phyloP scores from a whole-genome alignment of 2,329 filamentous ascomycete species.

The Xylaria digitata region DNA sequence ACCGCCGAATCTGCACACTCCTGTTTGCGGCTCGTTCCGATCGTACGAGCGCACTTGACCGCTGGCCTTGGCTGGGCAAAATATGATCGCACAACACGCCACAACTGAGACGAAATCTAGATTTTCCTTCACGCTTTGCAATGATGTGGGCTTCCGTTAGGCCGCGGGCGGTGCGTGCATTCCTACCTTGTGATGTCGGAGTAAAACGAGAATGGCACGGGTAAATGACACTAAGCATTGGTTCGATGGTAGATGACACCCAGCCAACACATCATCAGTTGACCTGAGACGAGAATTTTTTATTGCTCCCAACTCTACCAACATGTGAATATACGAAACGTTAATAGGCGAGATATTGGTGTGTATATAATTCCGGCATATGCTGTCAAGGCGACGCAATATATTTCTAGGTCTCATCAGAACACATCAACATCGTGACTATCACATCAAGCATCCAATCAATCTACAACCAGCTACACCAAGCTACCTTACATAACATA shows the following conservation, averaged over 20 bases:
- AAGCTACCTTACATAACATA: slow-evolving; percentile 20
- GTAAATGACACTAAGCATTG: slow-evolving; percentile 13
- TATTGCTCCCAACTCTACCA: background rate
- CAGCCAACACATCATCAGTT: slow-evolving; percentile 31
- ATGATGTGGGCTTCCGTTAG: slow-evolving; percentile 19
- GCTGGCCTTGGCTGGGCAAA: slow-evolving; percentile 28
- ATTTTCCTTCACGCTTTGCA: slow-evolving; percentile 15
- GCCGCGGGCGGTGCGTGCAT: slow-evolving; percentile 3
- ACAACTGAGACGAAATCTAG: slow-evolving; percentile 17
- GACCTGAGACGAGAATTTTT: slow-evolving; percentile 14
- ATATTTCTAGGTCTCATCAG: slow-evolving; percentile 27
- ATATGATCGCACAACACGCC: slow-evolving; percentile 34
- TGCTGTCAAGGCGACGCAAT: slow-evolving; percentile 18
- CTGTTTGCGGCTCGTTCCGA: slow-evolving; percentile 32
- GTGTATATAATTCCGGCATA: slow-evolving; percentile 31
- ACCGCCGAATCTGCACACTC: background rate
- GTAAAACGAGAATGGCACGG: slow-evolving; percentile 33
- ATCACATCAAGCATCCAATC: slow-evolving; percentile 14
- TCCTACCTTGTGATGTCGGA: slow-evolving; percentile 1
- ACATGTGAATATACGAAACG: slow-evolving; percentile 9
- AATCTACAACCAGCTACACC: slow-evolving; percentile 17
- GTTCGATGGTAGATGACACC: slow-evolving; percentile 13
- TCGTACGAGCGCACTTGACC: slow-evolving; percentile 32
- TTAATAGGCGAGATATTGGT: background rate
- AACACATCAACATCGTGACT: slow-evolving; percentile 30